Conservation (phyloP, 768 basidiomycete species). For the Mycena pura region DNA sequence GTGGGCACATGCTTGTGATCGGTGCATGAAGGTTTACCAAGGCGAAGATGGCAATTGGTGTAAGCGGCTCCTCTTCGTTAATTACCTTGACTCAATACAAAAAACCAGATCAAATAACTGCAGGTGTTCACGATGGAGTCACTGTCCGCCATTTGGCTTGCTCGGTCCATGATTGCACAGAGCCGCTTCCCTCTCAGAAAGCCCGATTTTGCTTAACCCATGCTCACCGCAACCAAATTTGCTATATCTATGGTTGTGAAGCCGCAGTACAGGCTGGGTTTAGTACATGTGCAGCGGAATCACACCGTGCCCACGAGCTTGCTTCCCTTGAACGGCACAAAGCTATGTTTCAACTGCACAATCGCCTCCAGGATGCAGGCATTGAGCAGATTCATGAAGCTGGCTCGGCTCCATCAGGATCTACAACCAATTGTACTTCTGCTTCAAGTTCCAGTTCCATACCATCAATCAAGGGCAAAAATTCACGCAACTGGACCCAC, state of each 20-base stretch:
- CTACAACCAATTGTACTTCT: no score
- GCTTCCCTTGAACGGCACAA: background rate
- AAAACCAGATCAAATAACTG: conserved; percentile 8
- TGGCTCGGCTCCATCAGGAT: no score
- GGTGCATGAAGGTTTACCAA: conserved; percentile 8
- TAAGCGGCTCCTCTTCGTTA: no score
- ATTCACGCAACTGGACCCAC: conserved; percentile 22
- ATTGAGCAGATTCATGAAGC: background rate
- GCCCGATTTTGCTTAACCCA: background rate
- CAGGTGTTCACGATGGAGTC: conserved; percentile 4
- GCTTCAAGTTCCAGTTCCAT: no score
- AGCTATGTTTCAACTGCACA: conserved; percentile 6
- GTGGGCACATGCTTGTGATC: conserved; percentile 11
- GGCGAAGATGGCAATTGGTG: conserved; percentile 1
- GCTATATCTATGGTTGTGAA: background rate
- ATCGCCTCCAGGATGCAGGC: background rate
- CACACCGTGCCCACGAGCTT: background rate
- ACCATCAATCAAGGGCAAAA: conserved; percentile 17
- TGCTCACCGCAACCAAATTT: background rate
- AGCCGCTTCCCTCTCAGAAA: background rate
- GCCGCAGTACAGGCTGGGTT: background rate
- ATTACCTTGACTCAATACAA: no score
- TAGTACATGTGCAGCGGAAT: background rate
- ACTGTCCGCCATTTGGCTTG: background rate
- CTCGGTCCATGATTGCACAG: background rate